Conservation (phyloP, 2,329 filamentous ascomycete genomes). For the Penicillium expansum region DNA sequence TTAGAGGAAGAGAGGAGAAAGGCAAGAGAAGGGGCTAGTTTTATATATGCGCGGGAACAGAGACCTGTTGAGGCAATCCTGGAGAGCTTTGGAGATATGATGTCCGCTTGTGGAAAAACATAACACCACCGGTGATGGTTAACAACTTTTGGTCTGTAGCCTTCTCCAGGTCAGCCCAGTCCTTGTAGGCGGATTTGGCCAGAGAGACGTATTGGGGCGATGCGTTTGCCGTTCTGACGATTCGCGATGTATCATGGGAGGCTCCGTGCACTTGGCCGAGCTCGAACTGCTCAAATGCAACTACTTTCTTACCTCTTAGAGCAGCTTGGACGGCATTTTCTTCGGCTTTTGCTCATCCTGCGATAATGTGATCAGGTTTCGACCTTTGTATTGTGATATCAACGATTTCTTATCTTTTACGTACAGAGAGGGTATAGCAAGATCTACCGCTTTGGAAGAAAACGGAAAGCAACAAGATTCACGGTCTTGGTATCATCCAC, state of each 20-base stretch:
- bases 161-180: no score
- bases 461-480: slow-evolving; percentile 13
- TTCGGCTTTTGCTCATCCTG: not conserved
- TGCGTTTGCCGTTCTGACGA: no score
- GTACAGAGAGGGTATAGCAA: not conserved
- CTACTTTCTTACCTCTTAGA: no score
- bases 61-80: not conserved
- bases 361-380: not conserved
- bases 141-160: no score
- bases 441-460: not conserved
- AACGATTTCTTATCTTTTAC: not conserved
- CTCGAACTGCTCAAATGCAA: no score
- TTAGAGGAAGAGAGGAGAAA: not conserved
- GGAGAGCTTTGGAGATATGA: not conserved
- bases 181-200: no score
- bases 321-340: no score
- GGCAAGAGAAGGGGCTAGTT: no score
- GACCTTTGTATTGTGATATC: not conserved
- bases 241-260: no score
- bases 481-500: slow-evolving; percentile 1
- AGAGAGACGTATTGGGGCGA: no score
- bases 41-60: not conserved
- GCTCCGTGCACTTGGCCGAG: no score
- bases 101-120: not conserved
- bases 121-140: no score